Base-by-base conservation (phyloP, 2,329 filamentous ascomycete species). In the Sphaerulina musiva region DNA sequence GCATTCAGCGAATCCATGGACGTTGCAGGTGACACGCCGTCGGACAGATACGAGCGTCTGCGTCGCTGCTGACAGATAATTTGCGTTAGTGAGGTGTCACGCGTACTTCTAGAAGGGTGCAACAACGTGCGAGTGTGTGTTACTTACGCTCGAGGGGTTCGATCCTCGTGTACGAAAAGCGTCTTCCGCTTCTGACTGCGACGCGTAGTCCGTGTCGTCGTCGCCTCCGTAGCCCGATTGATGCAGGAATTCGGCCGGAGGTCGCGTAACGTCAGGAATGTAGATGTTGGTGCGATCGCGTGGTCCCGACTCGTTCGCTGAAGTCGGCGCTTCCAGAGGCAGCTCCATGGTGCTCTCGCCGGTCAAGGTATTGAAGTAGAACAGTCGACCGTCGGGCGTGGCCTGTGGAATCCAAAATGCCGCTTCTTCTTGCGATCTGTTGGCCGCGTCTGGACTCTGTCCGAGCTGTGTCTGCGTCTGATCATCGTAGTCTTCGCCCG, bases 341-440 rank as follows among this genome's bases (percentile, higher is more conserved):
- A 98, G 76, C 69, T 98, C 93, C 82, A 91, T 93, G 59, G 88
- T 95, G 68, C 88, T 95, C 66, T 95, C 89, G 52, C 92, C 91
- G 0, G 93, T 98, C 75, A 96, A 84, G 59, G 92, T 97, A 72
- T 98, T 98, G 79, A 95, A 97, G 74, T 97, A 98, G 73, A 95
- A 98, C 23, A 98, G 74, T 53, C 91, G 82, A 51, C 93, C 93
- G 69, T 97, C 91, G 1, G 89, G 83, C 0, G 93, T 98, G 11
- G 91, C 93, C 74, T 98, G 93, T 14, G 93, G 93, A 62, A 98
- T 95, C 93, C 93, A 98, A 69, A 95, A 98, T 61, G 95, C 92
- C 44, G 92, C 90, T 69, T 92, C 85, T 63, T 93, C 91, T 67
- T 88, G 87, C 20, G 48, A 45, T 23, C 48, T 29, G 20, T 26